A percentile compares a stretch with the other conserved stretches of the same genome.
Conservation (phyloP, 2,329 filamentous ascomycete genomes). For the Parastagonospora nodorum region DNA sequence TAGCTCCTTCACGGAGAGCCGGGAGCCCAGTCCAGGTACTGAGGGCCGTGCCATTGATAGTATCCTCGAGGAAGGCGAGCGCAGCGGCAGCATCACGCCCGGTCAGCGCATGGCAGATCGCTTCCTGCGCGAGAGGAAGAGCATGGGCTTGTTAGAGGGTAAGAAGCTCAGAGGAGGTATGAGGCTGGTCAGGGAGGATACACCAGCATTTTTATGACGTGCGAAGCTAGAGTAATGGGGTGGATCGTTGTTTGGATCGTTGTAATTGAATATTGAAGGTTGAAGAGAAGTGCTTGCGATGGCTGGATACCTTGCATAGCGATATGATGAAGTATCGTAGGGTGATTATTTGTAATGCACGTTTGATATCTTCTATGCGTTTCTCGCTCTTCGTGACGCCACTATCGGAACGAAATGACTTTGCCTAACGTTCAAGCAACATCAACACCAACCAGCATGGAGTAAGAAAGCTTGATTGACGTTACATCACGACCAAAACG, state of each 20-base stretch:
- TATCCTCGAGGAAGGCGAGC: conserved; percentile 7
- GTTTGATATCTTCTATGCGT: background rate
- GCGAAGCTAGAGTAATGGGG: background rate
- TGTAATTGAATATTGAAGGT: too few relatives aligned
- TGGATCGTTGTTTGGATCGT: background rate
- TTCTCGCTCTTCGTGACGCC: background rate
- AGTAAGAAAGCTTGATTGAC: background rate
- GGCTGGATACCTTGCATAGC: conserved; percentile 2
- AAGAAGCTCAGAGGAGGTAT: conserved; percentile 9
- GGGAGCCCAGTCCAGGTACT: conserved; percentile 15
- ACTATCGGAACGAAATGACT: background rate
- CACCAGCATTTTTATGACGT: conserved; percentile 26
- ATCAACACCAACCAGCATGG: background rate
- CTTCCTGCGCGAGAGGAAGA: conserved; percentile 30
- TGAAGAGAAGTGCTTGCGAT: too few relatives aligned
- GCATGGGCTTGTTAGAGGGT: conserved; percentile 5
- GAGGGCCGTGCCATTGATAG: conserved; percentile 18
- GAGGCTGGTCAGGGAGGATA: conserved; percentile 24
- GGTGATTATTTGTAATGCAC: background rate
- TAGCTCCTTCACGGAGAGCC: conserved; percentile 20
- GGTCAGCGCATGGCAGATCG: conserved; percentile 39
- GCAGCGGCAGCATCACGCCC: conserved; percentile 28
- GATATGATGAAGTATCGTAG: background rate
- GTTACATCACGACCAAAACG: background rate
- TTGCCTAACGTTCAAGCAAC: too few relatives aligned